Evolutionary conservation across 163 green algal species (phyloP), one percentile per base, ranked within the genome.

Genomic region (Picocystis sp.): DNA sequence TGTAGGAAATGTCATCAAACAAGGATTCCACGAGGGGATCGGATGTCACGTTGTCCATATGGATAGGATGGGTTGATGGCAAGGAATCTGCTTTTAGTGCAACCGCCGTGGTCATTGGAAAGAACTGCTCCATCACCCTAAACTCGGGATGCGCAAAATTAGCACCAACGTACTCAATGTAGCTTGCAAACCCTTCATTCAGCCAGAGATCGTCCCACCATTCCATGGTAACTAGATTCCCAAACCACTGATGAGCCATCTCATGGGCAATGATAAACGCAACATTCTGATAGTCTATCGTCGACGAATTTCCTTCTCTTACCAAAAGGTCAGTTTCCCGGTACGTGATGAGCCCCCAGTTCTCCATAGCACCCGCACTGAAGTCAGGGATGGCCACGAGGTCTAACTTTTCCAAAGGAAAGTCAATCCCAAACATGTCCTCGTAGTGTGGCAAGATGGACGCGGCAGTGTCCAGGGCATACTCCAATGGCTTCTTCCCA

Each of bases 171-270:
- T 70, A 64, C 62, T 91, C 78, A 55, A 88, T 78, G 72, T 92
- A 92, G 10, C 62, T 73, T 9, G 83, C 83, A 59, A 92, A 87
- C 9, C 14, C 22, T 50, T 58, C 57, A 49, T 73, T 73, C 13
- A 73, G 67, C 81, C 81, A 93, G 43, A 96, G 64, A 67, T 94
- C 81, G 5, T 65, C 77, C 86, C 86, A 95, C 51, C 71, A 83
- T 0, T 67, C 52, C 60, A 80, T 76, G 3, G 86, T 94, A 9
- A 94, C 85, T 54, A 94, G 65, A 63, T 95, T 77, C 22, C 80
- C 81, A 71, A 85, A 88, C 77, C 80, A 87, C 72, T 86, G 62
- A 61, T 87, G 78, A 11, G 66, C 51, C 56, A 82, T 67, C 57
- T 84, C 76, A 47, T 84, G 76, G 1, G 76, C 75, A 22, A 82